Evolutionary conservation across 345 rosid species (phyloP).

Genomic region (Acer saccharum): DNA sequence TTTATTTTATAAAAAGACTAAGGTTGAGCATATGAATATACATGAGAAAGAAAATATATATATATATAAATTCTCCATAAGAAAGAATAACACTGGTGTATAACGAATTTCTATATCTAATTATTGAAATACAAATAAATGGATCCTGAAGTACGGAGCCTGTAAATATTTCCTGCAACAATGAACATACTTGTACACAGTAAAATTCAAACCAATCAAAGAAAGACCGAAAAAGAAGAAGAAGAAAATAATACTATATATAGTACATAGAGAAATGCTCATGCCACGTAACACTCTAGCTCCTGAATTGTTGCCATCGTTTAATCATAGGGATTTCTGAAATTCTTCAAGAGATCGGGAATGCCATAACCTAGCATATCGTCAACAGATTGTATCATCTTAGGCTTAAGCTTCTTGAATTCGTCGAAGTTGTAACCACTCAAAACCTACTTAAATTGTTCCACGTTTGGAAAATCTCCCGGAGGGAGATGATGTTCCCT

Average conservation of each 20-base stretch:
- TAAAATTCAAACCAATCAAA: neutral
- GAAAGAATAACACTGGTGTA: neutral
- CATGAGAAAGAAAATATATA: no score
- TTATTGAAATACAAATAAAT: neutral
- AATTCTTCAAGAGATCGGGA: conserved; percentile 78
- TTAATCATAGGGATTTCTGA: conserved; percentile 81
- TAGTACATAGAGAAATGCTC: neutral
- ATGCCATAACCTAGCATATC: conserved; percentile 94
- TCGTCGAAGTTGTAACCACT: conserved; percentile 79
- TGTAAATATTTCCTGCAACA: neutral
- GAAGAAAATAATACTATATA: neutral
- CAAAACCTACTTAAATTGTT: conserved; percentile 72
- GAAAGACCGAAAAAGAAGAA: neutral
- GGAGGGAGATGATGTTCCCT: conserved; percentile 83
- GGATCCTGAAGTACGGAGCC: neutral
- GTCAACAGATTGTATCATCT: conserved; percentile 87
- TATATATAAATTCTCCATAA: no score
- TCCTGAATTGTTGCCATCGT: neutral
- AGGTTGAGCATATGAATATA: no score
- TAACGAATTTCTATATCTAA: neutral
- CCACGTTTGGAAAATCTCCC: conserved; percentile 89
- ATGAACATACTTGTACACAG: neutral
- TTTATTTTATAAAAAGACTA: no score
- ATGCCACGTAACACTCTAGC: neutral
- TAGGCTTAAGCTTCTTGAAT: conserved; percentile 87